Conservation (phyloP, 805 yeast genomes). For the Maudiozyma pseudohumilis region DNA sequence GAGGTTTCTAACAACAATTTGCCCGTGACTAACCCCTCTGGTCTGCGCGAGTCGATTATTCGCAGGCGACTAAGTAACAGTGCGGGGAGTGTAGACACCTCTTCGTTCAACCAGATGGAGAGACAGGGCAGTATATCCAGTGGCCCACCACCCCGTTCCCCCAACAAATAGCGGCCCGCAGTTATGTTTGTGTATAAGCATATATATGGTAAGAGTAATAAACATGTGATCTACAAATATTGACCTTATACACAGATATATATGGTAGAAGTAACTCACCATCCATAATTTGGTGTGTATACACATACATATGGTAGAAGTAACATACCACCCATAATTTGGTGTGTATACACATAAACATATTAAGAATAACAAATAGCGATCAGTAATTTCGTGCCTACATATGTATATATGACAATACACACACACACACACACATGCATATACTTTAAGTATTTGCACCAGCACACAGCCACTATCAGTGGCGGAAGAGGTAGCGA, state of each 20-base stretch:
- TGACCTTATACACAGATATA: not conserved
- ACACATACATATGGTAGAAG: no score
- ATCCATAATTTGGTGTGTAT: no score
- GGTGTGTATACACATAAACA: no score
- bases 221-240: no score
- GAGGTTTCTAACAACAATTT: slow-evolving; percentile 24
- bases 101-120: slow-evolving; percentile 8
- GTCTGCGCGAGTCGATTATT: slow-evolving; percentile 27
- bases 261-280: not conserved
- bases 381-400: not conserved
- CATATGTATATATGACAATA: not conserved
- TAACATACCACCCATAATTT: no score
- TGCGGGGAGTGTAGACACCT: slow-evolving; percentile 22
- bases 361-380: not conserved
- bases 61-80: slow-evolving; percentile 29
- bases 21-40: slow-evolving; percentile 30
- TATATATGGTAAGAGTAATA: not conserved
- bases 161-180: slow-evolving; percentile 16
- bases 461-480: no score
- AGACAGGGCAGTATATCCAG: slow-evolving; percentile 30
- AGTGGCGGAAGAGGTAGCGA: slow-evolving; percentile 36
- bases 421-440: not conserved
- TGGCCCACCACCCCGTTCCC: slow-evolving; percentile 30
- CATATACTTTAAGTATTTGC: no score
- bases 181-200: no score